A percentile compares a stretch with the other conserved stretches of the same genome.
Conservation (phyloP, 2,329 filamentous ascomycete genomes). For the Cordyceps tenuipes region DNA sequence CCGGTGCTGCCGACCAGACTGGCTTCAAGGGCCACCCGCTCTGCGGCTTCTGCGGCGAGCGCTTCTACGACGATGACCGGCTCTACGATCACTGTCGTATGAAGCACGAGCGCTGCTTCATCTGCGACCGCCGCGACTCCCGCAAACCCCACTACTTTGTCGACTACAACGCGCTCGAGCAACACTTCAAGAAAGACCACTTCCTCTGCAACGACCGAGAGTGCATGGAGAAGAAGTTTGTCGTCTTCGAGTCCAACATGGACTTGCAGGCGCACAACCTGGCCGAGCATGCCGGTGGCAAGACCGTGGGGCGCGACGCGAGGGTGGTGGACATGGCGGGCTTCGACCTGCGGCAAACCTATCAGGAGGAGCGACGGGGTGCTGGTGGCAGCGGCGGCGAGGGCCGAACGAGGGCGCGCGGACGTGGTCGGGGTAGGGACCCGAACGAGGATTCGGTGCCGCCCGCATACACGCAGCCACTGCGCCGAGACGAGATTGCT, state of each 20-base stretch:
- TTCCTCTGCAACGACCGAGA: conserved; percentile 77
- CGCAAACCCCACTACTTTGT: conserved; percentile 82
- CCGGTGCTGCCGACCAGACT: conserved; percentile 82
- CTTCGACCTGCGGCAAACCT: conserved; percentile 72
- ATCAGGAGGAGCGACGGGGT: conserved; percentile 52
- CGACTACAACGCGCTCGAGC: conserved; percentile 77
- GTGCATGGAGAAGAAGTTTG: conserved; percentile 93
- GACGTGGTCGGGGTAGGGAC: conserved; percentile 61
- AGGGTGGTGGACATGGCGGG: conserved; percentile 77
- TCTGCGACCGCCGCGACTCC: conserved; percentile 69
- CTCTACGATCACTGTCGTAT: conserved; percentile 88
- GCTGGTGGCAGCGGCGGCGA: conserved; percentile 36
- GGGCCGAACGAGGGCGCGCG: conserved; percentile 29
- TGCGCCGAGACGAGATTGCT: conserved; percentile 80
- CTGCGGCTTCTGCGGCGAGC: conserved; percentile 82
- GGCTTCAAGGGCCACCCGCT: conserved; percentile 94
- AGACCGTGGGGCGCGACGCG: conserved; percentile 75
- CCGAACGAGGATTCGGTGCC: conserved; percentile 78
- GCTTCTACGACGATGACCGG: conserved; percentile 95
- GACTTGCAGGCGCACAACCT: conserved; percentile 92
- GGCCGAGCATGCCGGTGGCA: conserved; percentile 74
- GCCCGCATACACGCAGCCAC: conserved; percentile 65
- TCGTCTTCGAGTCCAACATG: conserved; percentile 91
- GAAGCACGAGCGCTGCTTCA: conserved; percentile 89
- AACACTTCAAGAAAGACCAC: conserved; percentile 82